phyloP scores from a whole-genome alignment of 2,329 filamentous ascomycete genomes.

The Amauroascus verrucosus region DNA sequence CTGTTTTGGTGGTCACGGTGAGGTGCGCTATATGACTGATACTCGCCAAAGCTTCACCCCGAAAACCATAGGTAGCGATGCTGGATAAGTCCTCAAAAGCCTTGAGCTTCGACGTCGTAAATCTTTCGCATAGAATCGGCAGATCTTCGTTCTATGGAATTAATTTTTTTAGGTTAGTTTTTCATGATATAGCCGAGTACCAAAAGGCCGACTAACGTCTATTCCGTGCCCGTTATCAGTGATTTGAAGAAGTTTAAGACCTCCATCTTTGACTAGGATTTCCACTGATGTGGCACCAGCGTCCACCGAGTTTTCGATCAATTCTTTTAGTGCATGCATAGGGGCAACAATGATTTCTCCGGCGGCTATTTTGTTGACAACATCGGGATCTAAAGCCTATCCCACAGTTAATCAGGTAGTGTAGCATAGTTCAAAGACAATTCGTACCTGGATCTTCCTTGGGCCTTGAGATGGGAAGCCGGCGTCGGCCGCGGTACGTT shows the following conservation, averaged over 20 bases:
- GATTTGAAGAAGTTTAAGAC: slow-evolving; percentile 88
- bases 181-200: not conserved
- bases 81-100: slow-evolving; percentile 82
- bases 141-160: slow-evolving; percentile 73
- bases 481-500: slow-evolving; percentile 42
- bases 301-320: slow-evolving; percentile 95
- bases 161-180: slow-evolving; percentile 9
- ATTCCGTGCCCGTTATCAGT: slow-evolving; percentile 97
- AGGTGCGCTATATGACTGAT: slow-evolving; percentile 98
- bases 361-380: slow-evolving; percentile 97
- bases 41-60: slow-evolving; percentile 88
- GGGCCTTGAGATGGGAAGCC: slow-evolving; percentile 33
- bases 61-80: slow-evolving; percentile 95
- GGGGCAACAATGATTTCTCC: slow-evolving; percentile 97
- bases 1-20: slow-evolving; percentile 86
- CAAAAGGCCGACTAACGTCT: slow-evolving; percentile 50
- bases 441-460: slow-evolving; percentile 42
- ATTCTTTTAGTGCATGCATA: slow-evolving; percentile 88
- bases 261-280: slow-evolving; percentile 86
- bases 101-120: slow-evolving; percentile 93
- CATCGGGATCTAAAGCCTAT: slow-evolving; percentile 76
- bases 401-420: not conserved
- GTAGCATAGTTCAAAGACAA: slow-evolving; percentile 18
- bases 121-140: slow-evolving; percentile 83
- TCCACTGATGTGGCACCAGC: slow-evolving; percentile 90